Conservation (phyloP, 352 stramenopile species). For the Peronosclerospora sorghi region DNA sequence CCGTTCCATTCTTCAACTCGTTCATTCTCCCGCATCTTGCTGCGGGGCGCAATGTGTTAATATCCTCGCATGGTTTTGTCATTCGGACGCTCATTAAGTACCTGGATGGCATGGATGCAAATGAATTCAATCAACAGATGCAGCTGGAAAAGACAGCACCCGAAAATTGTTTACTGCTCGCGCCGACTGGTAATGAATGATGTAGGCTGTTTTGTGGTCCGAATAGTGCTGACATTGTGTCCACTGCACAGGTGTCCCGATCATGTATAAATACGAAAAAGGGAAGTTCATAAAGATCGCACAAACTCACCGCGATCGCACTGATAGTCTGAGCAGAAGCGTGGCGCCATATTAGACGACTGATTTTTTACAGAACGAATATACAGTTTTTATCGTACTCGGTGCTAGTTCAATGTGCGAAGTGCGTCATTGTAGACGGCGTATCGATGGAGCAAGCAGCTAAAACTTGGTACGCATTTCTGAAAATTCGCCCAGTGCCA, state of each 20-base stretch:
- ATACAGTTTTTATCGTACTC: too few species aligned
- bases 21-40: conserved; percentile 68
- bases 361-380: not conserved
- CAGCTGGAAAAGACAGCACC: conserved; percentile 71
- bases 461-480: not conserved
- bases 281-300: conserved; percentile 60
- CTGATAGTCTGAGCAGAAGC: conserved; percentile 62
- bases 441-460: not conserved
- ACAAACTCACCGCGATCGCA: conserved; percentile 57
- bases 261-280: conserved; percentile 78
- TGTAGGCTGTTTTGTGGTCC: not conserved
- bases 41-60: conserved; percentile 60
- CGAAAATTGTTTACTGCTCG: conserved; percentile 59
- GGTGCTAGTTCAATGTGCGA: not conserved
- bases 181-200: conserved; percentile 42
- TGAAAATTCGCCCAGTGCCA: conserved; percentile 3
- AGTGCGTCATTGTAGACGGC: not conserved
- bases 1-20: conserved; percentile 64
- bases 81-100: conserved; percentile 81
- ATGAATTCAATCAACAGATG: conserved; percentile 74
- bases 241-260: conserved; percentile 39
- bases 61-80: conserved; percentile 77
- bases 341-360: conserved; percentile 49
- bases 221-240: not conserved
- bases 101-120: conserved; percentile 65